phyloP scores from a whole-genome alignment of 225 moss, liverwort and hornwort species.

The Physcomitrellopsis africana region DNA sequence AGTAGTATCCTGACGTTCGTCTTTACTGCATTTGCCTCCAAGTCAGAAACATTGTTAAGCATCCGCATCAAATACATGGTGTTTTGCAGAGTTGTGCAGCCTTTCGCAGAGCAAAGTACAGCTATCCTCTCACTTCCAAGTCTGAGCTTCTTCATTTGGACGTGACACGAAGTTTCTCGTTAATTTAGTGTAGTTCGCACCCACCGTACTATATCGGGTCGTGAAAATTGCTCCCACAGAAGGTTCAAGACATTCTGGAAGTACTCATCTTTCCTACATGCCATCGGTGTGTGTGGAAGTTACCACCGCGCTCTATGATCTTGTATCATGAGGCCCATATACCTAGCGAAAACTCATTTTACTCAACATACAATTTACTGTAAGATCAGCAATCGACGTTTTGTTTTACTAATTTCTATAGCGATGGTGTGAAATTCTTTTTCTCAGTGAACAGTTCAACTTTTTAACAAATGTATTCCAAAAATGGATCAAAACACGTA shows the following conservation, averaged over 20 bases:
- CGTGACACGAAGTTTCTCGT: neutral
- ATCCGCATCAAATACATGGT: neutral
- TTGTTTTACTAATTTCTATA: neutral
- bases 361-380: neutral
- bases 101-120: neutral
- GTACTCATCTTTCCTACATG: constrained; percentile 30
- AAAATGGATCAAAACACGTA: constrained; percentile 3
- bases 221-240: constrained; percentile 22
- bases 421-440: too few relatives aligned
- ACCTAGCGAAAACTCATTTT: neutral
- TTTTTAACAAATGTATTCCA: too few relatives aligned
- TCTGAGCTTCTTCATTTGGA: constrained; percentile 6
- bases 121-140: neutral
- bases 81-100: neutral
- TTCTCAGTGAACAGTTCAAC: too few relatives aligned
- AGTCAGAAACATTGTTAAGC: constrained; percentile 15
- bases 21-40: constrained; percentile 14
- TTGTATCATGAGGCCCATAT: neutral
- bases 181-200: constrained; percentile 16
- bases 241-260: constrained; percentile 24
- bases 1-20: constrained; percentile 7
- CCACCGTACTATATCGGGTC: constrained; percentile 13
- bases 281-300: constrained; percentile 7
- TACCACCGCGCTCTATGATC: neutral
- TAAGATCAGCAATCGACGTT: neutral